Base-by-base conservation (phyloP, 805 yeast species). In the Saturnispora gosingensis region DNA sequence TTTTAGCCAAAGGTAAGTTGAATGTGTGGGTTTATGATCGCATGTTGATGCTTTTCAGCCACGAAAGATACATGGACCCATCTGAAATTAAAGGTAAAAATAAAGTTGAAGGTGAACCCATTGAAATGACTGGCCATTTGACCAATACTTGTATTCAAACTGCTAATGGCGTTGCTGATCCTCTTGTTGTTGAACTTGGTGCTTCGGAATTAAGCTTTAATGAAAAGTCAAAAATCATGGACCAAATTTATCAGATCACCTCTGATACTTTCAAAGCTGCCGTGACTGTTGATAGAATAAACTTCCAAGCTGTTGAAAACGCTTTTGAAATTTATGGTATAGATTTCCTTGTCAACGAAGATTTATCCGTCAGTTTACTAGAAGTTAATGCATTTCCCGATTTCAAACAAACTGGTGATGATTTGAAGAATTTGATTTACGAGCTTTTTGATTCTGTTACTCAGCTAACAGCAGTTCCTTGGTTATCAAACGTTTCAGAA, bases 341-440 rank as follows among this genome's bases (percentile, higher is more conserved):
- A 15, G 99, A 93, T 65, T 90, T 89, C 65, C 67, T 93, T 50
- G 85, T 93, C 16, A 82, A 81, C 58, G 69, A 67, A 2, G 70
- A 78, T 30, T 62, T 66, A 22, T 64, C 73, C 13, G 91, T 85
- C 3, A 74, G 72, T 44, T 63, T 93, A 27, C 68, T 91, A 42
- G 98, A 93, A 66, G 87, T 89, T 44, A 93, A 93, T 61, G 83
- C 98, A 15, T 93, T 84, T 62, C 99, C 99, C 1, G 99, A 93
- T 64, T 93, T 93, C 70, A 89, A 88, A 61, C 99, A 93, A 68
- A 93, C 98, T 0, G 99, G 99, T 16, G 77, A 71, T 15, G 84
- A 77, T 7, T 71, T 91, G 59, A 85, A 84, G 61, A 71, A 59
- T 2, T 61, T 88, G 22, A 85, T 93, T 30, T 73, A 74, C 56